Base-by-base conservation (phyloP, 495 filamentous ascomycete species). In the Immersiella caudata region DNA sequence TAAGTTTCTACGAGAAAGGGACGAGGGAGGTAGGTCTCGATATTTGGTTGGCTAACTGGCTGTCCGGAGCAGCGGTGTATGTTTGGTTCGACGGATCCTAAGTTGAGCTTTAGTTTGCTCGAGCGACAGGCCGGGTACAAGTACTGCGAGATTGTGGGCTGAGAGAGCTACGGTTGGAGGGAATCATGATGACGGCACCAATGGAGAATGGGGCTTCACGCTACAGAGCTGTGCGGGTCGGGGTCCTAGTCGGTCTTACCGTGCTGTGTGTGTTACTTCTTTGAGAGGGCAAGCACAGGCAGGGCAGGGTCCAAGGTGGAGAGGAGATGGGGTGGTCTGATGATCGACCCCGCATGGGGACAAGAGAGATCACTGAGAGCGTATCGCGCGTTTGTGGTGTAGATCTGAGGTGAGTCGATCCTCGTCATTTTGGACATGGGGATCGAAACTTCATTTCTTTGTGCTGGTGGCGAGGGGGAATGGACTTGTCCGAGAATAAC, bases 301-400 rank as follows among this genome's bases (percentile, higher is more conserved):
- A n/a, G n/a, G n/a, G 18, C 56, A 59, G 21, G 21, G 26, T n/a
- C 22, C 21, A 29, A 6, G 56, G 18, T 1, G 33, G 56, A n/a
- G 52, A 22, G 22, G n/a, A 6, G 24, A n/a, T 2, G 56, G 7
- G 24, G 56, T 59, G 56, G 56, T 59, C 56, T 26, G 24, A 59
- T 59, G 56, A 59, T 59, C 56, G 27, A 59, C 56, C 56, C 56
- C 56, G 56, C 56, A 29, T 20, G 25, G 12, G 40, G 26, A 14
- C 25, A 55, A 36, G 54, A 46, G 11, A 2, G 40, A 46, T 46
- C 40, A 12, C 40, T 5, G 40, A 46, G 40, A 46, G 40, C 14
- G 40, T 46, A 46, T 46, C 40, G 40, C 40, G 29, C 8, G 29
- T 36, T 12, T 36, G 33, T 36, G 33, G 33, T 46, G 40, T 46